Evolutionary conservation across 2,329 filamentous ascomycete genomes (phyloP), one percentile per base, ranked within the genome.

Genomic region (Fusarium anguioides): DNA sequence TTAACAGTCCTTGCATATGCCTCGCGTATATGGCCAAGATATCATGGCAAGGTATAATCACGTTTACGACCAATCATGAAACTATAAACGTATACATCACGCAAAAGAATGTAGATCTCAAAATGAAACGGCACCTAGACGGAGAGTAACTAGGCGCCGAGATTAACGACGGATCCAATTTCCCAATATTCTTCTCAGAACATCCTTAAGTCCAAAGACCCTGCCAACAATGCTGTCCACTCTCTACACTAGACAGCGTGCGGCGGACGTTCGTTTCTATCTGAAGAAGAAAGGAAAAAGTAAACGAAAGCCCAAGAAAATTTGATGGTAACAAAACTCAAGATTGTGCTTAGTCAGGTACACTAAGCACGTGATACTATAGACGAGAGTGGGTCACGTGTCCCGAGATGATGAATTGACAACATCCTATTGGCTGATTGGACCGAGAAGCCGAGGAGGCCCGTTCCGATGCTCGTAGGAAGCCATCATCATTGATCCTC

Each of bases 61-160:
- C n/a, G 18, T n/a, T 6, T 33, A 21, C 15, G 11, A 18, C 14
- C 10, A 3, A 17, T 18, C 33, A 40, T 15, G 8, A 15, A 9
- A 15, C 23, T 29, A 29, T 17, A 31, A 49, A 31, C 33, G 17
- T 11, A 21, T 21, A 18, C 29, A 20, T 60, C n/a, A 56, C 27
- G 48, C 20, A 58, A 68, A n/a, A 61, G 64, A 78, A 82, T 86
- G 83, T 86, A 84, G 83, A 85, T 86, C 83, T 83, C 82, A 80
- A 80, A 83, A 84, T 86, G 83, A 86, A 86, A 85, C 83, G 80
- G 77, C 79, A 81, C 77, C 76, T 80, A 81, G 82, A 85, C 79
- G 77, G 81, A 76, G 72, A 54, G 67, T 59, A 75, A 78, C 78
- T 80, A 80, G 80, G 72, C 79, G 81, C 78, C 81, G 83, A 82